phyloP scores from a whole-genome alignment of 805 yeast species.

The Wickerhamomyces chambardii region DNA sequence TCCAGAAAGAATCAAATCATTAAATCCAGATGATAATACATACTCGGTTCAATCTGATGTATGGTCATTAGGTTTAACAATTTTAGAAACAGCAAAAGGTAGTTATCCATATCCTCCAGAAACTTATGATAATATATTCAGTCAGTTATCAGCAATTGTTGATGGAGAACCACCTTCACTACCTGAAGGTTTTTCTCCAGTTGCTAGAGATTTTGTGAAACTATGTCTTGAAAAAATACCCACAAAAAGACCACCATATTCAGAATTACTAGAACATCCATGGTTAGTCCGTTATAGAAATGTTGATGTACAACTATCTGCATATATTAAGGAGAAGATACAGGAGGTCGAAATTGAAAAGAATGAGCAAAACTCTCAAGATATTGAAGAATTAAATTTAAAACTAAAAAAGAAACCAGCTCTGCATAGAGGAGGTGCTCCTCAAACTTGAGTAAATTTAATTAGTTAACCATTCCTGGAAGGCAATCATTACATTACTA shows the following conservation, averaged over 20 bases:
- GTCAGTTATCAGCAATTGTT: constrained; percentile 94
- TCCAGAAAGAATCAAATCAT: constrained; percentile 83
- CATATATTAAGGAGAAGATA: constrained; percentile 26
- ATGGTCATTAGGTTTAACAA: constrained; percentile 88
- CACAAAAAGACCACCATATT: constrained; percentile 71
- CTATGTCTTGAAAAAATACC: constrained; percentile 78
- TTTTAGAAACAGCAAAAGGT: constrained; percentile 85
- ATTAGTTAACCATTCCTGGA: too few relatives aligned
- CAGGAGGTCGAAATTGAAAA: constrained; percentile 16
- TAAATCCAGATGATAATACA: constrained; percentile 65
- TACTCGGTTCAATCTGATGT: constrained; percentile 93
- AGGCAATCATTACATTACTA: too few relatives aligned
- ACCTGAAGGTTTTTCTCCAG: constrained; percentile 57
- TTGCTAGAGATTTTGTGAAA: constrained; percentile 75
- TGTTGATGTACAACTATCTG: constrained; percentile 25
- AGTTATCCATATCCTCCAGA: constrained; percentile 96
- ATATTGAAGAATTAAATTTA: constrained; percentile 15
- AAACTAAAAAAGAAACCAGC: constrained; percentile 19
- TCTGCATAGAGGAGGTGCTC: constrained; percentile 21
- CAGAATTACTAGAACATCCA: constrained; percentile 66
- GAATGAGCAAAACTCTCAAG: constrained; percentile 8
- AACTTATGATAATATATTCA: constrained; percentile 80
- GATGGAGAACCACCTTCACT: constrained; percentile 87
- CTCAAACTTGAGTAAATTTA: not conserved
- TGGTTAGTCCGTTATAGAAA: constrained; percentile 60